phyloP scores from a whole-genome alignment of 805 yeast species.

The Diddensiella caesifluorescens region DNA sequence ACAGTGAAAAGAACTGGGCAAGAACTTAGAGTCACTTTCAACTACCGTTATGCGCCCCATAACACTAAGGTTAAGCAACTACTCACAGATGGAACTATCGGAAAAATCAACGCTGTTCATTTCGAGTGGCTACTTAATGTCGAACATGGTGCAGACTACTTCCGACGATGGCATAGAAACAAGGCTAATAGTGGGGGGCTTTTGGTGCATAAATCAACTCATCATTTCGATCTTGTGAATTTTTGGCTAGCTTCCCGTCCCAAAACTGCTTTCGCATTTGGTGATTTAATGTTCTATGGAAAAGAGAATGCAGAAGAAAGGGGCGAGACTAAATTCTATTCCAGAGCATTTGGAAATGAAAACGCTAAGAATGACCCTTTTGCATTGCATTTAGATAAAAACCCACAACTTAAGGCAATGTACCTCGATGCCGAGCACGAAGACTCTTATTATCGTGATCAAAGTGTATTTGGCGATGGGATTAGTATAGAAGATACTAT shows the following conservation, averaged over 20 bases:
- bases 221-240: constrained; percentile 16
- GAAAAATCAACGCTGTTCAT: constrained; percentile 16
- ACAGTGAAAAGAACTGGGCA: constrained; percentile 14
- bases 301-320: constrained; percentile 17
- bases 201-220: constrained; percentile 17
- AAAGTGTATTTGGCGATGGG: constrained; percentile 17
- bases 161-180: constrained; percentile 16
- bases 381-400: constrained; percentile 9
- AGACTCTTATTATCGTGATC: constrained; percentile 15
- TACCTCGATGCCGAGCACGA: constrained; percentile 18
- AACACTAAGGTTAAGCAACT: constrained; percentile 15
- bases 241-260: constrained; percentile 15
- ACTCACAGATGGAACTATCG: constrained; percentile 12
- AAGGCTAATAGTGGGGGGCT: constrained; percentile 17
- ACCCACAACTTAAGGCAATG: constrained; percentile 11
- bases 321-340: constrained; percentile 14
- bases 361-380: constrained; percentile 13
- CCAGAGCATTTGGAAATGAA: constrained; percentile 15
- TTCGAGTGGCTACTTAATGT: constrained; percentile 17
- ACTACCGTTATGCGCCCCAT: constrained; percentile 17
- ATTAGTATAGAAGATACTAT: constrained; percentile 17
- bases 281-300: constrained; percentile 16
- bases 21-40: constrained; percentile 15
- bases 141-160: constrained; percentile 16
- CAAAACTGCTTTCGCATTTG: constrained; percentile 14